Evolutionary conservation across 1,139 yeast genomes (phyloP).

Genomic region (Sporopachydermia cereana): DNA sequence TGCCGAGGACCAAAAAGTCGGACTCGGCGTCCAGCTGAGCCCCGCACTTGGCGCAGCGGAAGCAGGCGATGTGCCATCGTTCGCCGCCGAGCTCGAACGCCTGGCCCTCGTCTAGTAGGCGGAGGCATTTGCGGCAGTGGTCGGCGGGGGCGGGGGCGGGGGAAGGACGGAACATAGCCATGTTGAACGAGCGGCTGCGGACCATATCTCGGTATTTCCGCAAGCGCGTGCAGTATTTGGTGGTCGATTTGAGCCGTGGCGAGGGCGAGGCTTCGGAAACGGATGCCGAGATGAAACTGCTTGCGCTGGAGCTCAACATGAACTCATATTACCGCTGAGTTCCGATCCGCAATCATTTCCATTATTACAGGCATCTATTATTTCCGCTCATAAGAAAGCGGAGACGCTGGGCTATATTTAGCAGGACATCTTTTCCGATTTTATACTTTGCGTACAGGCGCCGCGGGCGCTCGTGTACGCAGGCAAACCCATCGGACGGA

Average conservation of each 20-base stretch:
- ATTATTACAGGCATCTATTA: too few relatives aligned
- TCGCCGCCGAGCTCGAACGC: constrained; percentile 82
- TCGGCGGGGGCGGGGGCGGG: neutral
- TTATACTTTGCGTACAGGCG: too few relatives aligned
- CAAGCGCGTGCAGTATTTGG: constrained; percentile 1
- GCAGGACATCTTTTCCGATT: too few relatives aligned
- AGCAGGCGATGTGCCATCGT: constrained; percentile 92
- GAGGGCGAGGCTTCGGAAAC: neutral
- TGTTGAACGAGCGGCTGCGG: neutral
- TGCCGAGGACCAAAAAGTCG: constrained; percentile 81
- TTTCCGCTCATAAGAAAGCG: too few relatives aligned
- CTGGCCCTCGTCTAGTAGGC: constrained; percentile 42
- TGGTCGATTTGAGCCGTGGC: neutral
- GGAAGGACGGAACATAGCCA: neutral
- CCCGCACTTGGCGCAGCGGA: constrained; percentile 77
- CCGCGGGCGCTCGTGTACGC: too few relatives aligned
- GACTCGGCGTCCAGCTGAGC: constrained; percentile 75
- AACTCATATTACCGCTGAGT: neutral
- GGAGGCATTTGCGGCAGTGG: neutral
- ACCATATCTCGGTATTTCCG: constrained; percentile 3
- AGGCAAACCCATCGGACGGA: too few relatives aligned
- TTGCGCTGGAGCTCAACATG: neutral
- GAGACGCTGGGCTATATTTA: too few relatives aligned
- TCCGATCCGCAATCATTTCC: too few relatives aligned
- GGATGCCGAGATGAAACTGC: neutral